These are phyloP conservation scores for Ramularia collo-cygni DNA, from an alignment of 2,329 filamentous ascomycete species.

Conservation along the genomic window DNA sequence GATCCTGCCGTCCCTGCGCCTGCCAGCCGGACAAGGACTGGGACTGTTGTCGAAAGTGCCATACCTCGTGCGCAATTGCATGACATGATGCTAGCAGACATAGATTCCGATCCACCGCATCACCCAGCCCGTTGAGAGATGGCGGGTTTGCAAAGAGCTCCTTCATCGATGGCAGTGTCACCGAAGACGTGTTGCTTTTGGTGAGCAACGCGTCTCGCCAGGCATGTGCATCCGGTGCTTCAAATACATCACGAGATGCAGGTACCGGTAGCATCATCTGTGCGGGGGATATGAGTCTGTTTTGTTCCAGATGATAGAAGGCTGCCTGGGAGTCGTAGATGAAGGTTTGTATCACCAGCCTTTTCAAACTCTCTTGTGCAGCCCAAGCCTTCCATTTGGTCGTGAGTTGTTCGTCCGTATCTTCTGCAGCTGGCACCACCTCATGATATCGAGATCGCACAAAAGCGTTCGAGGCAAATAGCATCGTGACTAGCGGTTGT, in stretches of 20 bases:
- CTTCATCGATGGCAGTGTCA: slow-evolving; percentile 41
- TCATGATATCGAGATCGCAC: slow-evolving; percentile 21
- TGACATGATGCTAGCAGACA: slow-evolving; percentile 57
- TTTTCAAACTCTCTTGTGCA: slow-evolving; percentile 57
- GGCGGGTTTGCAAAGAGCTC: slow-evolving; percentile 32
- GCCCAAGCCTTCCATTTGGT: slow-evolving; percentile 60
- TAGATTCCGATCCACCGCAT: slow-evolving; percentile 45
- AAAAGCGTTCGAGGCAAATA: slow-evolving; percentile 28
- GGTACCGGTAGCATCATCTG: slow-evolving; percentile 61
- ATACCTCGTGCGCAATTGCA: slow-evolving; percentile 45
- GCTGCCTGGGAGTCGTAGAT: slow-evolving; percentile 59
- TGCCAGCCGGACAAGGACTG: slow-evolving; percentile 24
- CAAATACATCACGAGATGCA: slow-evolving; percentile 55
- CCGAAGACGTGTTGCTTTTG: slow-evolving; percentile 23
- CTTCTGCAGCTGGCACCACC: slow-evolving; percentile 43
- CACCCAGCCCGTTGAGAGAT: slow-evolving; percentile 32
- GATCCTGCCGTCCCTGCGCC: slow-evolving; percentile 16
- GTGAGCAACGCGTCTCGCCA: slow-evolving; percentile 56
- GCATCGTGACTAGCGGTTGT: slow-evolving; percentile 46
- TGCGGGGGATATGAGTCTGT: slow-evolving; percentile 58
- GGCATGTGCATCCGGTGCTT: slow-evolving; percentile 52
- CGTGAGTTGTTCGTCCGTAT: slow-evolving; percentile 51
- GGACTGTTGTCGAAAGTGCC: slow-evolving; percentile 52
- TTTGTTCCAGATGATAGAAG: slow-evolving; percentile 53
- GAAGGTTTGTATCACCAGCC: slow-evolving; percentile 58